These are phyloP conservation scores for Ehretia macrophylla DNA, from an alignment of 257 asterid species.

Conservation along the genomic window DNA sequence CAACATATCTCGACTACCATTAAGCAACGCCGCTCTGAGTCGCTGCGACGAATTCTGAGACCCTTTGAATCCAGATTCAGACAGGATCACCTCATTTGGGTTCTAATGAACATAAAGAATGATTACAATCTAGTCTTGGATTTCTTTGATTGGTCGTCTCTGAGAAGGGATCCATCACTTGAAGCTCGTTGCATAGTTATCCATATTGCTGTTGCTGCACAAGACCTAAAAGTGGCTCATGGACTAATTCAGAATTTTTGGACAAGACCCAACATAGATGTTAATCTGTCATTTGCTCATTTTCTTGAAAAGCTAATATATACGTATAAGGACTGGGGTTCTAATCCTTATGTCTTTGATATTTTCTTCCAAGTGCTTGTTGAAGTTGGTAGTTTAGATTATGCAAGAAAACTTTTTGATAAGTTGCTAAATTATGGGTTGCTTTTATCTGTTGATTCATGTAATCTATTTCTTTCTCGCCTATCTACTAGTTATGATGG, in stretches of 20 bases:
- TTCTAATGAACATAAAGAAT: constrained; percentile 63
- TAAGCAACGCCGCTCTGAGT: constrained; percentile 68
- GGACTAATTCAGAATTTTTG: constrained; percentile 48
- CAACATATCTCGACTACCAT: constrained; percentile 56
- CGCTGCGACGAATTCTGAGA: constrained; percentile 46
- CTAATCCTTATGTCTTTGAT: constrained; percentile 71
- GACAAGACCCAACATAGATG: constrained; percentile 39
- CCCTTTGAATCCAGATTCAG: constrained; percentile 72
- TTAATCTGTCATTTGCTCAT: constrained; percentile 34
- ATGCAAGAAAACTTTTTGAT: constrained; percentile 64
- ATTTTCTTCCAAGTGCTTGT: constrained; percentile 67
- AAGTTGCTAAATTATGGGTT: constrained; percentile 74
- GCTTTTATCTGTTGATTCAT: constrained; percentile 66
- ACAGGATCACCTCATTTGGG: constrained; percentile 85
- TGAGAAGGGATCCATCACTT: constrained; percentile 66
- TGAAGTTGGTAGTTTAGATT: constrained; percentile 49
- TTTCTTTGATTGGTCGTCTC: constrained; percentile 74
- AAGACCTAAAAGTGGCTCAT: constrained; percentile 42
- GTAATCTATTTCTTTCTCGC: constrained; percentile 66
- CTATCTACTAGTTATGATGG: constrained; percentile 42
- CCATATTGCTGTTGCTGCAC: constrained; percentile 66
- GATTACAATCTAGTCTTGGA: constrained; percentile 62
- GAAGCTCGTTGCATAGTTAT: constrained; percentile 77
- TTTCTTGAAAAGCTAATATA: constrained; percentile 70
- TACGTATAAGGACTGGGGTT: constrained; percentile 90